A percentile compares a stretch with the other conserved stretches of the same genome.
Conservation (phyloP, 768 basidiomycete genomes). For the Leccinum uliginosum region DNA sequence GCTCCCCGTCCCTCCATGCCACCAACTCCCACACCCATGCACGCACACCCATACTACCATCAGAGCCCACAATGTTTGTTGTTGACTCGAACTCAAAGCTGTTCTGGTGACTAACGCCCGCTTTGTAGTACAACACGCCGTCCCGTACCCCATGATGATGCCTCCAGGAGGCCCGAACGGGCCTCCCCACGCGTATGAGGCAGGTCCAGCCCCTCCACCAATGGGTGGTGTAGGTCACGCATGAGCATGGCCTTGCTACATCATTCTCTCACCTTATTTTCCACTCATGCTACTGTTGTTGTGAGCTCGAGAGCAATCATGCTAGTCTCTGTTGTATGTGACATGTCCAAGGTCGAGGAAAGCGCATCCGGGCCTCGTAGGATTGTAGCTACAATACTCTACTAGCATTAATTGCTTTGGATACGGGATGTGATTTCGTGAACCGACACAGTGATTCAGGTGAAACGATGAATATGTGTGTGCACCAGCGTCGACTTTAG, state of each 20-base stretch:
- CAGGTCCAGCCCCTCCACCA: slow-evolving; percentile 61
- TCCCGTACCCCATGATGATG: slow-evolving; percentile 89
- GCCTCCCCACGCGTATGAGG: slow-evolving; percentile 72
- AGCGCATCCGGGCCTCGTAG: slow-evolving; percentile 11
- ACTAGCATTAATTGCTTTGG: slow-evolving; percentile 28
- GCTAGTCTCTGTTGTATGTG: slow-evolving; percentile 29
- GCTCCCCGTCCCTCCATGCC: slow-evolving; percentile 85
- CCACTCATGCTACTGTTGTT: slow-evolving; percentile 22
- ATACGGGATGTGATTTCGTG: slow-evolving; percentile 8
- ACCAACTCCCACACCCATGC: slow-evolving; percentile 84
- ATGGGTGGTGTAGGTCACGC: slow-evolving; percentile 73
- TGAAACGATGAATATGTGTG: neutral
- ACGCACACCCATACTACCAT: slow-evolving; percentile 85
- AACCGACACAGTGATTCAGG: neutral
- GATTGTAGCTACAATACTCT: slow-evolving; percentile 27
- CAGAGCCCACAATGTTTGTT: slow-evolving; percentile 81
- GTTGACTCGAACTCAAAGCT: slow-evolving; percentile 15
- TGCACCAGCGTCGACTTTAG: too few relatives aligned
- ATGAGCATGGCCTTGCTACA: slow-evolving; percentile 30
- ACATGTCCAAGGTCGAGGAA: slow-evolving; percentile 12
- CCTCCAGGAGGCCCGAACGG: slow-evolving; percentile 62
- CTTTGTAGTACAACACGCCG: slow-evolving; percentile 73
- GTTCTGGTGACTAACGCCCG: slow-evolving; percentile 25
- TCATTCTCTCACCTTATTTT: slow-evolving; percentile 8
- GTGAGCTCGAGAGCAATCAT: slow-evolving; percentile 22